Base-by-base conservation (phyloP, 1,139 yeast genomes). In the Zygosaccharomyces pseudobailii region DNA sequence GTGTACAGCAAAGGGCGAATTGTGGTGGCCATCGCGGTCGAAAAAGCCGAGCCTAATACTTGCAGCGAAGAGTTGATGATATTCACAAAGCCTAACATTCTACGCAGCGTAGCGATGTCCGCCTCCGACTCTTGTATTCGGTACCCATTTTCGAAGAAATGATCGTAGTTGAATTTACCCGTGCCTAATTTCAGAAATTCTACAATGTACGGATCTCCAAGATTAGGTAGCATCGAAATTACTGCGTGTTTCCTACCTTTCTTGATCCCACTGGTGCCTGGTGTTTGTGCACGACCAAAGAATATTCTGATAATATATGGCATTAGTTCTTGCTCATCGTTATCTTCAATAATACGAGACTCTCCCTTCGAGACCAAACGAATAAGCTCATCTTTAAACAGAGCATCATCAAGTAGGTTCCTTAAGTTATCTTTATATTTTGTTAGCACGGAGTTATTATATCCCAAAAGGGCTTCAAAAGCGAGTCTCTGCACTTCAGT, bases 341-440 rank as follows among this genome's bases (percentile, higher is more conserved):
- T 73, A 10, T 71, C 73, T 55, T 85, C 89, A 43, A 89, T 73
- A 2, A 70, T 67, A 3, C 78, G 70, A n/a, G 76, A 71, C n/a
- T 75, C 80, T 40, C 71, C 70, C 33, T 71, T 71, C 5, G 78
- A 70, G 32, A 87, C 70, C 40, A 92, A 74, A 31, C 76, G 78
- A 28, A 87, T 71, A 31, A 90, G 70, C 65, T 90, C 97, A 65
- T 94, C 98, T 51, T 88, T 80, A 69, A 88, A 90, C 22, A 84
- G 71, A 1, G 87, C 78, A 54, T 89, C 96, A 62, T 90, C 96
- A 27, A 92, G 70, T 48, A 94, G 69, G 55, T 86, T 89, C 45
- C 71, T 75, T 58, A 94, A 71, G 55, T 84, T 83, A 53, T 86
- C 96, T 51, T 75, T 73, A 62, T 89, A 90, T 63, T 83, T 86